Base-by-base conservation (phyloP, 306 rosid species). In the Cicer yamashitae region DNA sequence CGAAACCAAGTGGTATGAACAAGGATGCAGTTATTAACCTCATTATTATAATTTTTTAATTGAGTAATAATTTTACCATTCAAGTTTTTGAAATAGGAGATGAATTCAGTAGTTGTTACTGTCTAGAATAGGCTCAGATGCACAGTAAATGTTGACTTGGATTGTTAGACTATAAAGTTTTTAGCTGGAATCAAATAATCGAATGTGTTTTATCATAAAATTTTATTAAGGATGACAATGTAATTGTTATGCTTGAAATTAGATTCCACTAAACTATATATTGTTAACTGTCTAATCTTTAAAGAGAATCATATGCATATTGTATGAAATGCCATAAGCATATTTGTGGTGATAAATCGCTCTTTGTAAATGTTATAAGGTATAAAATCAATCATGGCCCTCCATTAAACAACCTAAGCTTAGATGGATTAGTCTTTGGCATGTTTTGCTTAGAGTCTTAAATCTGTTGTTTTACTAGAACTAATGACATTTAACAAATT, bases 1-100 rank as follows among this genome's bases (percentile, higher is more conserved):
- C 97, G 8, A 94, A 94, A 86, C 99, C 99, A 43, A 85, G 80
- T 63, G 99, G 99, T 94, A 87, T 30, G 85, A 13, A 48, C 70
- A 73, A 59, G 38, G 69, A 45, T 71, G 44, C 52, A 63, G 54
- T 65, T 18, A 30, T 75, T 82, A 8, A 46, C 45, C 68, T 17
- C 54, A 39, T 68, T 38, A 11, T 37, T 62, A 4, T 67, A 54
- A 61, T 48, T 44, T 58, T 59, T 64, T 13, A 37, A 45, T 40
- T 11, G 41, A 44, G 67, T 14, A 53, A 74, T 70, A 58, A 59
- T 72, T 57, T 64, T 41, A 25, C 22, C 25, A 67, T 59, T 68
- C 9, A 37, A 38, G 62, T 34, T 39, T 43, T 64, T 47, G 64
- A 65, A 58, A 73, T 48, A 25, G 73, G 63, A 66, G 58, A 74